A percentile compares a stretch with the other conserved stretches of the same genome.
phyloP scores from a whole-genome alignment of 345 rosid species.

The Erysimum cheiranthoides region DNA sequence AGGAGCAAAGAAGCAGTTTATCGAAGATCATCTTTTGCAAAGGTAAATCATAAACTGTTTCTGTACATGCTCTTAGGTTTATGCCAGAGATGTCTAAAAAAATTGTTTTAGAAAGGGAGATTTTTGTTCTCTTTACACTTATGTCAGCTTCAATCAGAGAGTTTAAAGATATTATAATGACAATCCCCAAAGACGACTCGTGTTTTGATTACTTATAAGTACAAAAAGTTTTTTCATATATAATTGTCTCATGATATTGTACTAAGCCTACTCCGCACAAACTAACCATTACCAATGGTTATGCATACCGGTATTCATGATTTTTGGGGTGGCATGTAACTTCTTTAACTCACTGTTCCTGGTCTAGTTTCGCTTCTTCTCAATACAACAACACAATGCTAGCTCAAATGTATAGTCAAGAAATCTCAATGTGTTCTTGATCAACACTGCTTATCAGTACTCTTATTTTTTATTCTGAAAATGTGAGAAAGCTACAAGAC shows the following conservation, averaged over 20 bases:
- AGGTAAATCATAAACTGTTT: conserved; percentile 20
- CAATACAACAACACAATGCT: conserved; percentile 21
- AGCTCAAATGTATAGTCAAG: neutral
- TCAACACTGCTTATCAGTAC: neutral
- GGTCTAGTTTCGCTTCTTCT: neutral
- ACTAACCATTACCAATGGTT: neutral
- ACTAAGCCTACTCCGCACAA: neutral
- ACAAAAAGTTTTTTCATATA: neutral
- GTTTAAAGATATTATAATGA: neutral
- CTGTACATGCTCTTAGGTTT: conserved; percentile 13
- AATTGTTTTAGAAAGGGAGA: neutral
- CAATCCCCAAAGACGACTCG: neutral
- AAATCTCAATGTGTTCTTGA: conserved; percentile 7
- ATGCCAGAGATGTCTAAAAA: neutral
- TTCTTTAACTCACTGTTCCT: neutral
- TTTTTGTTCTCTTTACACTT: neutral
- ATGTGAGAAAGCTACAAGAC: conserved; percentile 11
- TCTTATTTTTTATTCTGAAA: neutral
- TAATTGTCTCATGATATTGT: neutral
- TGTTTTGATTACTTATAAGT: neutral
- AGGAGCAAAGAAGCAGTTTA: conserved; percentile 28
- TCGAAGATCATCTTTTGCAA: conserved; percentile 13
- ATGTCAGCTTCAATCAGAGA: neutral
- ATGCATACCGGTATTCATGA: neutral
- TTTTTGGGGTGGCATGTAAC: neutral